Base-by-base conservation (phyloP, 345 rosid species). In the Eutrema yunnanense region DNA sequence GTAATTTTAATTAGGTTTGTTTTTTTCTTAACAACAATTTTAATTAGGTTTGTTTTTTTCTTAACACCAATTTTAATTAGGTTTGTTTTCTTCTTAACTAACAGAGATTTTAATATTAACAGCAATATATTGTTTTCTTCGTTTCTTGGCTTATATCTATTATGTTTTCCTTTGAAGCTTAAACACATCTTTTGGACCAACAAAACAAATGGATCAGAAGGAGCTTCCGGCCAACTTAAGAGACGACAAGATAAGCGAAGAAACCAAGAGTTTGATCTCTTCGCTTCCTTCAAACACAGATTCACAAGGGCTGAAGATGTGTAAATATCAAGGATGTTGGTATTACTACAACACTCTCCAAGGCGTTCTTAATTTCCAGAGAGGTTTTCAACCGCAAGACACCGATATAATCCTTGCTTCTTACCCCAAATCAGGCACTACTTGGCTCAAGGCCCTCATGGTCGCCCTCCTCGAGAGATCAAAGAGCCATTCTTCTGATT, bases 271-370 rank as follows among this genome's bases (percentile, higher is more conserved):
- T 16, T 16, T 57, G 56, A 46, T 70, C 55, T 58, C 58, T 33
- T 58, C 49, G 6, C 74, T 71, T 46, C 58, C 67, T 47, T 22
- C 13, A 6, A 4, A 59, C 8, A 4, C 34, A 29, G 37, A 59
- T 60, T 3, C 0, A 38, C 2, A 5, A 13, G 59, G 48, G 16
- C 29, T 0, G 13, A 49, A 51, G 59, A 37, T 60, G 9, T 40
- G 51, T 6, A 37, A 13, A 38, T 71, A 71, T 38, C 82, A 85
- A 5, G 88, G 87, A 2, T 83, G 80, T 40, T 85, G 88, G 91
- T 74, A 77, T 67, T 1, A 65, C 8, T 43, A 68, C 6, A 76
- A 81, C 46, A 55, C 69, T 47, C 71, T 85, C 4, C 73, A 74
- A 70, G 83, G 80, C 0, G 82, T 85, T 10, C 22, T 49, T 3